Percentiles rank a stretch among this genome's conserved stretches.
phyloP scores from a whole-genome alignment of 495 filamentous ascomycete genomes.

The Evansstolkia leycettana region DNA sequence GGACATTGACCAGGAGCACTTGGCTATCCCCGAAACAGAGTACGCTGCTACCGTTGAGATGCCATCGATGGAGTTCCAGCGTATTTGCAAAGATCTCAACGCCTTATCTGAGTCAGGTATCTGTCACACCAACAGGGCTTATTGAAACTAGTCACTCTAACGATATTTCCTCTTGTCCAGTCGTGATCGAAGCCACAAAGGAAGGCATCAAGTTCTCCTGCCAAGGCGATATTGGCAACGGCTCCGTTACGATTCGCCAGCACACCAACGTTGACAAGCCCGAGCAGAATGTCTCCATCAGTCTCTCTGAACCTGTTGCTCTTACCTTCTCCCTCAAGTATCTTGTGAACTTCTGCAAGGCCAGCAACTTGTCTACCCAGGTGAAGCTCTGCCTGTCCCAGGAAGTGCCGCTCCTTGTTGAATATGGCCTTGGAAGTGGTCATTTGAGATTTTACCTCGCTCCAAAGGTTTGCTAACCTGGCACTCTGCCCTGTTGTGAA shows the following conservation, averaged over 20 bases:
- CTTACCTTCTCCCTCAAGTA: slow-evolving; percentile 99
- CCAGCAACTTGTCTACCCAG: slow-evolving; percentile 63
- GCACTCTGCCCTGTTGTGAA: not conserved
- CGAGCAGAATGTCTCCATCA: slow-evolving; percentile 72
- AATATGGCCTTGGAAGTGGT: slow-evolving; percentile 79
- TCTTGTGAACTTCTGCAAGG: slow-evolving; percentile 99
- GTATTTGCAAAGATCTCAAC: slow-evolving; percentile 86
- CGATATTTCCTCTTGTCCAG: slow-evolving; percentile 29
- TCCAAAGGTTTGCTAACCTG: slow-evolving; percentile 60
- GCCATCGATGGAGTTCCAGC: slow-evolving; percentile 84
- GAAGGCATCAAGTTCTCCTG: slow-evolving; percentile 96
- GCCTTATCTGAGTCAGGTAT: slow-evolving; percentile 88
- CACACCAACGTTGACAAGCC: slow-evolving; percentile 89
- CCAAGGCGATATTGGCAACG: slow-evolving; percentile 89
- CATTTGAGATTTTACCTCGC: slow-evolving; percentile 95
- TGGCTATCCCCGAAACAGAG: slow-evolving; percentile 97
- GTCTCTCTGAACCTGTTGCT: slow-evolving; percentile 81
- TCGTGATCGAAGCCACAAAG: slow-evolving; percentile 92
- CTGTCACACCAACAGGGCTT: too few relatives aligned
- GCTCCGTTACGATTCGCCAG: slow-evolving; percentile 79
- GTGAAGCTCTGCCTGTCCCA: slow-evolving; percentile 90
- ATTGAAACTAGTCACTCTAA: not conserved
- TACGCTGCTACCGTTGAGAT: slow-evolving; percentile 86
- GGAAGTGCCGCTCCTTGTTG: slow-evolving; percentile 91
- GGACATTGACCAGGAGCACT: slow-evolving; percentile 99